Percentiles rank a stretch among this genome's conserved stretches.
These are phyloP conservation scores for Tolypocladium nubicola DNA, from an alignment of 2,329 filamentous ascomycete species.

Conservation along the genomic window DNA sequence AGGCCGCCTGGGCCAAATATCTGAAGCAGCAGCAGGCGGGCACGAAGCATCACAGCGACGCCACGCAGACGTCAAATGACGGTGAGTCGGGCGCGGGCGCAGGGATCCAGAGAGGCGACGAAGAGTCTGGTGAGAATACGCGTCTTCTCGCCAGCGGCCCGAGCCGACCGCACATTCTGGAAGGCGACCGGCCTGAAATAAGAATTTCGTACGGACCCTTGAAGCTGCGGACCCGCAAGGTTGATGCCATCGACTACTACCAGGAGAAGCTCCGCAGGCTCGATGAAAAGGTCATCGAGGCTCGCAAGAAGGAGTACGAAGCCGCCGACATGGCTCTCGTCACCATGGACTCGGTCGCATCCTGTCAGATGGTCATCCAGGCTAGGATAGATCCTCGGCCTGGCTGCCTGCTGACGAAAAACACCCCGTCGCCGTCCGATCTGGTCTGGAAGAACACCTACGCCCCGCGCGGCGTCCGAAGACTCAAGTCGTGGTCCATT, in stretches of 20 bases:
- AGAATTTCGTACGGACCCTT: slow-evolving; percentile 73
- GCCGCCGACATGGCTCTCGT: slow-evolving; percentile 85
- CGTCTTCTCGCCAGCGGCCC: slow-evolving; percentile 44
- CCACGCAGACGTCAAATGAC: slow-evolving; percentile 2
- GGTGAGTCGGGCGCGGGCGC: slow-evolving; percentile 14
- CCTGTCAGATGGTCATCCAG: slow-evolving; percentile 91
- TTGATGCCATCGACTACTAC: slow-evolving; percentile 92
- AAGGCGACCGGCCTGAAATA: slow-evolving; percentile 51
- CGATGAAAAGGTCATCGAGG: slow-evolving; percentile 61
- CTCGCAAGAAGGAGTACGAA: slow-evolving; percentile 65
- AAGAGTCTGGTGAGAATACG: slow-evolving; percentile 43
- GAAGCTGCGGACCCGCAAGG: slow-evolving; percentile 56
- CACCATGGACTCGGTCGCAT: slow-evolving; percentile 91
- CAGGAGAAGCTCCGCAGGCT: slow-evolving; percentile 71
- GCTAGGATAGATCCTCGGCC: slow-evolving; percentile 87
- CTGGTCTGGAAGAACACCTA: slow-evolving; percentile 97
- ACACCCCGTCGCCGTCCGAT: slow-evolving; percentile 80
- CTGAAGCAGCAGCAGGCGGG: slow-evolving; percentile 14
- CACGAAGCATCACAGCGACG: slow-evolving; percentile 3
- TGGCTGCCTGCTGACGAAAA: slow-evolving; percentile 71
- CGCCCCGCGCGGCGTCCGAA: slow-evolving; percentile 59
- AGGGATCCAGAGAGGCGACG: slow-evolving; percentile 21
- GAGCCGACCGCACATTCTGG: slow-evolving; percentile 18
- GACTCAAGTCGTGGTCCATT: slow-evolving; percentile 71
- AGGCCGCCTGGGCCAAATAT: slow-evolving; percentile 74